Conservation (phyloP, 345 rosid species). For the Turritis glabra region DNA sequence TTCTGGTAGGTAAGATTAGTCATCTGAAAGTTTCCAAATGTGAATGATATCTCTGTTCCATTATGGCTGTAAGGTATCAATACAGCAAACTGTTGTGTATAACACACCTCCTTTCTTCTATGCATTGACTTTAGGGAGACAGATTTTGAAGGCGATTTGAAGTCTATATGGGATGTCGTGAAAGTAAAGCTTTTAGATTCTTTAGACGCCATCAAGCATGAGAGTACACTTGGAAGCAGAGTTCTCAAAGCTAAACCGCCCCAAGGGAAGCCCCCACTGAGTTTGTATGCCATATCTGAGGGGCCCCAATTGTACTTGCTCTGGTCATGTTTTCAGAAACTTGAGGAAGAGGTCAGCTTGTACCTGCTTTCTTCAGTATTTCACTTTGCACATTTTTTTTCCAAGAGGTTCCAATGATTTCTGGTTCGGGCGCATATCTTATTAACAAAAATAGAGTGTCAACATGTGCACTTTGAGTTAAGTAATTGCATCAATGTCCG, state of each 20-base stretch:
- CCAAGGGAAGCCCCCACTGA: slow-evolving; percentile 50
- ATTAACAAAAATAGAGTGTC: not conserved
- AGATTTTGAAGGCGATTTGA: slow-evolving; percentile 43
- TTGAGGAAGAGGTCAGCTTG: slow-evolving; percentile 78
- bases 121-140: slow-evolving; percentile 45
- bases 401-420: not conserved
- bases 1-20: slow-evolving; percentile 96
- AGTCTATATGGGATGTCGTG: slow-evolving; percentile 61
- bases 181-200: slow-evolving; percentile 72
- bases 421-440: not conserved
- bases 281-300: slow-evolving; percentile 70
- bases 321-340: slow-evolving; percentile 67
- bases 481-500: not conserved
- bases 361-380: slow-evolving; percentile 31
- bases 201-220: slow-evolving; percentile 52
- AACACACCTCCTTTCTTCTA: slow-evolving; percentile 2
- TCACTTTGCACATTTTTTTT: slow-evolving; percentile 6
- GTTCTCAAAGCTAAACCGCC: slow-evolving; percentile 49
- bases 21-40: no score
- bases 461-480: not conserved
- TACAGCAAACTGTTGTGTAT: slow-evolving; percentile 1
- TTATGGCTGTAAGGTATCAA: not conserved
- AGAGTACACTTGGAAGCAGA: slow-evolving; percentile 43
- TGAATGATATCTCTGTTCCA: not conserved
- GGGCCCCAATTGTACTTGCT: slow-evolving; percentile 71